Base-by-base conservation (phyloP, 2,329 filamentous ascomycete genomes). In the Colletotrichum sp. region DNA sequence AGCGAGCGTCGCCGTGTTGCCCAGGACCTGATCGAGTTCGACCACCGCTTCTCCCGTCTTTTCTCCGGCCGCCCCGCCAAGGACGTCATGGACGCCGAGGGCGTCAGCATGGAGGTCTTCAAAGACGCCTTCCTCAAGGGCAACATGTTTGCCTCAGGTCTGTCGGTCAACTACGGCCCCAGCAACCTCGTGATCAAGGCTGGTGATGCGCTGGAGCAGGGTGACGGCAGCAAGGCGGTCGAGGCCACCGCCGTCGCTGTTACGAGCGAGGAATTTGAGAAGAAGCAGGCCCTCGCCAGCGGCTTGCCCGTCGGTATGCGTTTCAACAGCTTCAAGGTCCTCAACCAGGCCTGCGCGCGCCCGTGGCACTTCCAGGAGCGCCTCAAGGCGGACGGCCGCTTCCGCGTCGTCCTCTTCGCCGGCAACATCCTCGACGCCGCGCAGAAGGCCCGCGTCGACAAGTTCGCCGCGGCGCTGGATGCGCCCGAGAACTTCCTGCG, bases 91-190 rank as follows among this genome's bases (percentile, higher is more conserved):
- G 91, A 93, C 77, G 89, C 89, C 75, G 89, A 89, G 64, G 92
- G 92, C 0, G 89, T 93, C 71, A 90, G 85, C 77, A 91, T 93
- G 89, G 87, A 89, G 0, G 90, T 90, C 39, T 94, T 94, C 85
- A 92, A 93, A 78, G 83, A 89, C 0, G 89, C 89, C 0, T 93
- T 94, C 78, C 80, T 89, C 32, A 91, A 92, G 78, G 90, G 90
- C 2, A 91, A 91, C 77, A 77, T 90, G 79, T 94, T 94, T 80
- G 88, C 91, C 6, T 92, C 0, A 0, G 76, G 72, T 8, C 71
- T 84, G 77, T 84, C 87, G 7, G 91, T 93, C 36, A 85, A 93
- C 80, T 94, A 94, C 80, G 87, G 86, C 8, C 81, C 88, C 4
- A 92, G 88, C 80, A 81, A 88, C 64, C 86, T 93, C 8, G 87